Evolutionary conservation across 1,284 basidiomycete species (phyloP).

Genomic region (Cystobasidium sp.): DNA sequence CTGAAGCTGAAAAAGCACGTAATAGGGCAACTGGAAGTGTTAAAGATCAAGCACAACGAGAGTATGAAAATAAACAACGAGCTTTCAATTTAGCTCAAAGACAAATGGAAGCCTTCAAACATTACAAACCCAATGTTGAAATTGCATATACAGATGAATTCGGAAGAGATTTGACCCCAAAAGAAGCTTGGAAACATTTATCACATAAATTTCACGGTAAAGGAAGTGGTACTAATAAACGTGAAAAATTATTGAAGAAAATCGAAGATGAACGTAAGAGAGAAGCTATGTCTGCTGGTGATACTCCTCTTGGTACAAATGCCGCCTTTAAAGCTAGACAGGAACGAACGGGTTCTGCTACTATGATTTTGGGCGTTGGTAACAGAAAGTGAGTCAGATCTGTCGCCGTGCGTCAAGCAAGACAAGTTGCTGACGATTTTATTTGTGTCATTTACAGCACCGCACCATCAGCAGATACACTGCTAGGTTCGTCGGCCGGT

Average conservation of each 20-base stretch:
- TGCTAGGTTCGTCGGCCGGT: slow-evolving; percentile 36
- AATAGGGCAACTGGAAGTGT: slow-evolving; percentile 61
- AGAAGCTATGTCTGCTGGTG: slow-evolving; percentile 84
- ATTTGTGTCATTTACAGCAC: slow-evolving; percentile 7
- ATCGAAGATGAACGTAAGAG: slow-evolving; percentile 91
- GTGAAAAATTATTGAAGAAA: slow-evolving; percentile 88
- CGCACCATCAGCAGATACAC: slow-evolving; percentile 39
- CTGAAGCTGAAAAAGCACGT: slow-evolving; percentile 66
- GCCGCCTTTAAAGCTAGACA: slow-evolving; percentile 86
- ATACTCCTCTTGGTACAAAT: slow-evolving; percentile 90
- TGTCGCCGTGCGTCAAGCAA: neutral
- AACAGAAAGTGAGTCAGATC: slow-evolving; percentile 76
- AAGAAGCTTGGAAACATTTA: slow-evolving; percentile 70
- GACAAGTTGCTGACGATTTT: neutral
- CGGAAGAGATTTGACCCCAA: slow-evolving; percentile 83
- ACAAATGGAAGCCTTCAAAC: slow-evolving; percentile 79
- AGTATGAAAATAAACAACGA: slow-evolving; percentile 88
- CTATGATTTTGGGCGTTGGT: slow-evolving; percentile 89
- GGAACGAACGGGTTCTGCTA: slow-evolving; percentile 88
- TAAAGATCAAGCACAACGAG: slow-evolving; percentile 90
- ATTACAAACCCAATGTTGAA: slow-evolving; percentile 96
- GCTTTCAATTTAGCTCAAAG: slow-evolving; percentile 89
- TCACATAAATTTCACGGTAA: slow-evolving; percentile 97
- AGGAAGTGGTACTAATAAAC: slow-evolving; percentile 89
- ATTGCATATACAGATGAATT: slow-evolving; percentile 97